Evolutionary conservation across 1,284 basidiomycete genomes (phyloP).

Genomic region (Paramarasmius palmivorus): DNA sequence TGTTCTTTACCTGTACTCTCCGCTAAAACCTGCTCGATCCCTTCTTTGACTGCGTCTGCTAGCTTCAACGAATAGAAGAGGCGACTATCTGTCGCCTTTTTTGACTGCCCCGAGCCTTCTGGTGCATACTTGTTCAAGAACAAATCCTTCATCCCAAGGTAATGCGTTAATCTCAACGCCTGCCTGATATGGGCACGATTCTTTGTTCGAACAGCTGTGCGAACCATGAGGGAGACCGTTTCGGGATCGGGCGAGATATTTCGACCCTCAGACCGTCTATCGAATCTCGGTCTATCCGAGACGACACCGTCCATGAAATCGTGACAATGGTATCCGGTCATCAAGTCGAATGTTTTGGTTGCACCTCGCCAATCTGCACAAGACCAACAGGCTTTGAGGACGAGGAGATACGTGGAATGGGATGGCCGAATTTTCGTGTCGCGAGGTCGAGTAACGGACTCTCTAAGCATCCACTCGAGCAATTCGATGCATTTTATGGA

Average conservation of each 20-base stretch:
- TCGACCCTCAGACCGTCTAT: constrained; percentile 40
- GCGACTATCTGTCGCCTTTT: constrained; percentile 28
- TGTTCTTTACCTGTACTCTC: constrained; percentile 14
- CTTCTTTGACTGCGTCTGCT: constrained; percentile 33
- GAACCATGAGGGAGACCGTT: constrained; percentile 52
- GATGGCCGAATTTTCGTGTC: constrained; percentile 48
- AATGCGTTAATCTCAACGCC: constrained; percentile 54
- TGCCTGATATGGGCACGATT: constrained; percentile 53
- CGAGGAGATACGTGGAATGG: constrained; percentile 52
- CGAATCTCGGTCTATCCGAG: constrained; percentile 31
- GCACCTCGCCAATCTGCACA: constrained; percentile 62
- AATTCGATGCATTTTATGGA: constrained; percentile 49
- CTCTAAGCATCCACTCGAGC: constrained; percentile 64
- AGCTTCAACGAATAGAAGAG: constrained; percentile 38
- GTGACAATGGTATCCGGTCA: constrained; percentile 59
- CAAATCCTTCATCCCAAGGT: constrained; percentile 38
- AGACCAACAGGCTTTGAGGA: constrained; percentile 59
- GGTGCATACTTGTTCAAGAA: constrained; percentile 9
- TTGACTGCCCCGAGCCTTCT: constrained; percentile 18
- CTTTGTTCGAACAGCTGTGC: constrained; percentile 49
- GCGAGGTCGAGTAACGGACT: constrained; percentile 37
- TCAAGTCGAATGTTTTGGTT: constrained; percentile 56
- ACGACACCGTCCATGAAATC: constrained; percentile 53
- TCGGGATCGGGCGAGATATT: constrained; percentile 46
- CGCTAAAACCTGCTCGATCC: constrained; percentile 28